These are phyloP conservation scores for Astrocystis sublimbata DNA, from an alignment of 495 filamentous ascomycete species.

Conservation along the genomic window DNA sequence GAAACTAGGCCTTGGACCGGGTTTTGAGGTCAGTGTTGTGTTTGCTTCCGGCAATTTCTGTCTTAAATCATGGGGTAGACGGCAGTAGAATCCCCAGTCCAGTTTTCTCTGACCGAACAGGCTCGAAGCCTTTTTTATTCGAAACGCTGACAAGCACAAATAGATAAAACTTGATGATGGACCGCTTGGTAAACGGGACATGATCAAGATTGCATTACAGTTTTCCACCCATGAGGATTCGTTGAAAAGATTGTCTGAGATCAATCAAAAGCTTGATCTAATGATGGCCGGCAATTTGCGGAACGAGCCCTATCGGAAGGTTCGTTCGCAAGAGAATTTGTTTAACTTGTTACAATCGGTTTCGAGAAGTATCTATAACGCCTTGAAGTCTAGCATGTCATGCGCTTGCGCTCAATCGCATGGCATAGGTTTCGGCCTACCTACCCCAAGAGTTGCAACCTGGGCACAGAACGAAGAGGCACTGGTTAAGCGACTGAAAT, in stretches of 20 bases:
- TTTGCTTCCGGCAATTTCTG: not conserved
- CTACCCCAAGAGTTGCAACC: constrained; percentile 1
- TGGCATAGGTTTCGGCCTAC: constrained; percentile 4
- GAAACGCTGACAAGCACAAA: not conserved
- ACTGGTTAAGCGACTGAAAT: constrained; percentile 9
- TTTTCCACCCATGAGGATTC: constrained; percentile 31
- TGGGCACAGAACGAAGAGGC: constrained; percentile 6
- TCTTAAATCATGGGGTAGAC: not conserved
- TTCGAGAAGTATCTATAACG: constrained; percentile 36
- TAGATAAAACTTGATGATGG: constrained; percentile 3
- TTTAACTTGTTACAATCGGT: constrained; percentile 31
- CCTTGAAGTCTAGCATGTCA: constrained; percentile 31
- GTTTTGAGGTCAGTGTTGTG: constrained; percentile 9
- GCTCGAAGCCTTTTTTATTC: not conserved
- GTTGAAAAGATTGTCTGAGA: constrained; percentile 32
- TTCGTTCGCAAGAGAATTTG: constrained; percentile 25
- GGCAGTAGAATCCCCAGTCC: not conserved
- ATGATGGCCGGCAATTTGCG: constrained; percentile 34
- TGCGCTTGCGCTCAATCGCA: constrained; percentile 33
- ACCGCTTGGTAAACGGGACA: constrained; percentile 5
- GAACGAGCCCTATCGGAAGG: constrained; percentile 28
- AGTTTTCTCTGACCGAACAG: not conserved
- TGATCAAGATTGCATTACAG: constrained; percentile 34
- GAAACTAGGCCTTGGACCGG: constrained; percentile 22
- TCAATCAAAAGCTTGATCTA: constrained; percentile 37